Conservation (phyloP, 164 flowering plant species). For the Liquidambar formosana region DNA sequence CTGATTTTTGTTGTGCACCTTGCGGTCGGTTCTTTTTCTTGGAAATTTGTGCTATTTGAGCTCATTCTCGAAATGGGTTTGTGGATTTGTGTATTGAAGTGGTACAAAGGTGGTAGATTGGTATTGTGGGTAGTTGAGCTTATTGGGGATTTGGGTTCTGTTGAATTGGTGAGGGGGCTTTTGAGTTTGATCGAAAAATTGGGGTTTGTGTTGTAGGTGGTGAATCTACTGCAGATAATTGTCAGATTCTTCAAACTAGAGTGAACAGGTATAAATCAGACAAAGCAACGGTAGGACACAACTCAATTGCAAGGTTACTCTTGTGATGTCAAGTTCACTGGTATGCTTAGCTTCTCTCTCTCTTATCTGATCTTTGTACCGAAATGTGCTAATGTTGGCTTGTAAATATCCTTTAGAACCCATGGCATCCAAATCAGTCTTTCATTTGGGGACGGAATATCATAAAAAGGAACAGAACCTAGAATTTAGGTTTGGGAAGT, state of each 20-base stretch:
- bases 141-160: no score
- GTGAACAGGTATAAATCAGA: constrained; percentile 84
- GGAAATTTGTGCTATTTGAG: not conserved
- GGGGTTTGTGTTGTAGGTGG: constrained; percentile 56
- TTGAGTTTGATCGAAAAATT: not conserved
- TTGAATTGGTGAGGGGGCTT: no score
- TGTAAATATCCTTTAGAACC: no score
- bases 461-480: no score
- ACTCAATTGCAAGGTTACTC: constrained; percentile 66
- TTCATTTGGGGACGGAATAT: no score
- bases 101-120: not conserved
- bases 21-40: not conserved
- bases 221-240: constrained; percentile 73
- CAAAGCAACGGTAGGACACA: constrained; percentile 54
- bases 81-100: not conserved
- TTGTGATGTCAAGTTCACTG: constrained; percentile 85
- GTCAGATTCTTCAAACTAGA: constrained; percentile 95
- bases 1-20: not conserved
- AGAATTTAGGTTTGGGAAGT: no score
- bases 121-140: not conserved
- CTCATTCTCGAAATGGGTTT: constrained; percentile 2
- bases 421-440: no score
- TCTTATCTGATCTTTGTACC: not conserved
- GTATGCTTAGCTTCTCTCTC: constrained; percentile 34
- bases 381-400: not conserved